phyloP scores from a whole-genome alignment of 768 basidiomycete species.

The Trametes elegans region DNA sequence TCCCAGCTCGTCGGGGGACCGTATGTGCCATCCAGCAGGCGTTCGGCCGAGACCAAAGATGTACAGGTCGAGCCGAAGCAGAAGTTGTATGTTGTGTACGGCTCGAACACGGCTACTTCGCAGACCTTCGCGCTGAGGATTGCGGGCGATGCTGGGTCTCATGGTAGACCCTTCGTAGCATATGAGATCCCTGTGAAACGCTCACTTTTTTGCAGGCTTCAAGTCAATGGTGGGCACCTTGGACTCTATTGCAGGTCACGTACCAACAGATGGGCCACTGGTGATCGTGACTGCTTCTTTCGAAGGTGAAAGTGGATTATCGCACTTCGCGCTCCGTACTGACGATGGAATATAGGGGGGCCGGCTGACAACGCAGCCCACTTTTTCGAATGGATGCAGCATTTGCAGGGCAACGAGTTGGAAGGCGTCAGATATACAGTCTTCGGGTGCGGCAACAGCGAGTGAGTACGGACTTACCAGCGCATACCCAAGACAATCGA shows the following conservation, averaged over 20 bases:
- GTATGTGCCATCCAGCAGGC: not conserved
- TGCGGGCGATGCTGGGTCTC: constrained; percentile 35
- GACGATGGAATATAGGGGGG: constrained; percentile 29
- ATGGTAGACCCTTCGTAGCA: constrained; percentile 30
- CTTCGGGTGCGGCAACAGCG: constrained; percentile 50
- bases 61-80: constrained; percentile 20
- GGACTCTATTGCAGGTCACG: constrained; percentile 36
- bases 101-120: constrained; percentile 48
- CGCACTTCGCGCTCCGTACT: no score
- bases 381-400: constrained; percentile 43
- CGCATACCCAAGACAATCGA: constrained; percentile 44
- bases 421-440: constrained; percentile 40
- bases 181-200: not conserved
- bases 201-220: constrained; percentile 34
- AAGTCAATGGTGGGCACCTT: constrained; percentile 38
- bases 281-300: constrained; percentile 47
- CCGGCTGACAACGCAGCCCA: constrained; percentile 48
- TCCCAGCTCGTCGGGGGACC: constrained; percentile 14
- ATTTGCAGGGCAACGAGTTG: constrained; percentile 29
- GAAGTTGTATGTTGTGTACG: constrained; percentile 41
- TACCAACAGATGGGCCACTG: constrained; percentile 44
- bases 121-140: constrained; percentile 48
- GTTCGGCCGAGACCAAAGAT: not conserved
- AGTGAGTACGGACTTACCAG: constrained; percentile 49
- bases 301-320: no score